phyloP scores from a whole-genome alignment of 2,329 filamentous ascomycete genomes.

The Penicillium expansum region DNA sequence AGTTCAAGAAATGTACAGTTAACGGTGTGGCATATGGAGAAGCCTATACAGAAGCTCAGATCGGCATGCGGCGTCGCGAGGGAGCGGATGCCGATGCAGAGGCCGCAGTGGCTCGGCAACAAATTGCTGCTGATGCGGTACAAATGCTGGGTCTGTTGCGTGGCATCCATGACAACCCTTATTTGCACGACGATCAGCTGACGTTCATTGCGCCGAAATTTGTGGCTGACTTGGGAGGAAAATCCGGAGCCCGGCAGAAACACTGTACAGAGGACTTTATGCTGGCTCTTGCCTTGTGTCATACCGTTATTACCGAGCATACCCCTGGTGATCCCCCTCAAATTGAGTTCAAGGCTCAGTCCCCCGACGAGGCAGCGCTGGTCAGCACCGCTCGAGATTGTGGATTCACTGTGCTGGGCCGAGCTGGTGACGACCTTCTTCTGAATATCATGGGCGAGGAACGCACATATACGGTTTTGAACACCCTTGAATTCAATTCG shows the following conservation, averaged over 20 bases:
- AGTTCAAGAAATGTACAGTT: slow-evolving; percentile 97
- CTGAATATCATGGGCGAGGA: slow-evolving; percentile 86
- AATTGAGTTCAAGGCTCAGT: slow-evolving; percentile 96
- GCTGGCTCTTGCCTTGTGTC: slow-evolving; percentile 90
- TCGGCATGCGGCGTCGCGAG: slow-evolving; percentile 89
- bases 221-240: slow-evolving; percentile 75
- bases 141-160: slow-evolving; percentile 71
- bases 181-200: slow-evolving; percentile 81
- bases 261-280: slow-evolving; percentile 84
- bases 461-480: slow-evolving; percentile 79
- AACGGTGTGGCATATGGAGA: slow-evolving; percentile 97
- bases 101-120: slow-evolving; percentile 64
- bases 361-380: slow-evolving; percentile 90
- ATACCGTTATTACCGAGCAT: slow-evolving; percentile 90
- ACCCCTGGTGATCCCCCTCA: slow-evolving; percentile 84
- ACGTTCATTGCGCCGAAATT: slow-evolving; percentile 93
- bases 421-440: slow-evolving; percentile 74
- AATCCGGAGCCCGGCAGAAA: slow-evolving; percentile 72
- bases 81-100: slow-evolving; percentile 85
- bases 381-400: slow-evolving; percentile 93
- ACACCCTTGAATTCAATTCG: slow-evolving; percentile 96
- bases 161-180: slow-evolving; percentile 81
- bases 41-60: slow-evolving; percentile 94
- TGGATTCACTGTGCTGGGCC: slow-evolving; percentile 87
- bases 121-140: slow-evolving; percentile 75